Evolutionary conservation across 441 rosid species (phyloP), one percentile per base, ranked within the genome.

Genomic region (Euphorbia celastroides): DNA sequence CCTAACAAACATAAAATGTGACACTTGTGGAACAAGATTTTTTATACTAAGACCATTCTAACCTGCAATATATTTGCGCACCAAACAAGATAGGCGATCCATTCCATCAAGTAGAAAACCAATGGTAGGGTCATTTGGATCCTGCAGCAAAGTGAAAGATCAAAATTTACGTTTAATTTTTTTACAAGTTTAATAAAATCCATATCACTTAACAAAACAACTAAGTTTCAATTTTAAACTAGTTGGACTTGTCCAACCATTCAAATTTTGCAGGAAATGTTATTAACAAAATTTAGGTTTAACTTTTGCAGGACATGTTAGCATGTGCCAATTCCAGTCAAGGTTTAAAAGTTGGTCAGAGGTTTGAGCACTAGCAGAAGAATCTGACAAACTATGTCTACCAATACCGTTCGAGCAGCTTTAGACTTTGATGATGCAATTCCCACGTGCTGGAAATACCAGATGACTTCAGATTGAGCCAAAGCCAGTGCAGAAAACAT

Each of bases 11-110:
- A 58, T 5, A 63, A 30, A 55, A 19, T 26, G 17, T 42, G 12
- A 5, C 5, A 38, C 38, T 28, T 27, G 36, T 13, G 41, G 16
- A 19, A 10, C 50, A 41, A 57, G 25, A 27, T 63, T 27, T 27
- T 46, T 14, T 66, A 62, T 11, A 74, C 66, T 16, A 65, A 57
- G 71, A 46, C 27, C 54, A 63, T 32, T 57, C 84, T 73, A 60
- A 88, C 99, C 98, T 85, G 98, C 89, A 68, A 90, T 89, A 74
- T 92, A 96, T 77, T 96, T 96, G 83, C 96, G 97, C 62, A 96
- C 98, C 66, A 96, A 80, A 80, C 99, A 86, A 81, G 97, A 92
- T 58, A 93, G 80, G 50, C 74, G 91, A 70, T 93, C 99, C 99
- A 92, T 92, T 79, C 98, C 99, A 66, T 96, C 98, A 41, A 96